Base-by-base conservation (phyloP, 768 basidiomycete species). In the Suillus subluteus region DNA sequence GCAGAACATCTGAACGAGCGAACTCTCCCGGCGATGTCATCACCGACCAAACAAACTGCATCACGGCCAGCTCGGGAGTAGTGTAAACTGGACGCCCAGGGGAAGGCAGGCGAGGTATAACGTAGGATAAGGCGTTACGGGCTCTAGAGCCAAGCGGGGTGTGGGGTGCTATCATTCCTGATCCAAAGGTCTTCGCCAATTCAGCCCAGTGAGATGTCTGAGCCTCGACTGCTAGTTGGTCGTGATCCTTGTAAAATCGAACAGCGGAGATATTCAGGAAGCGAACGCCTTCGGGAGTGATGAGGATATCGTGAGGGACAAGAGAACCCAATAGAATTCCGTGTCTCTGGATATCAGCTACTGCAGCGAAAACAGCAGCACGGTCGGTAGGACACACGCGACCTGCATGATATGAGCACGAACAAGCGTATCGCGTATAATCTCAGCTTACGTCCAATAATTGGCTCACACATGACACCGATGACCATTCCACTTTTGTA, bases 281-380 rank as follows among this genome's bases (percentile, higher is more conserved):
- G 41, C 73, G 73, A 21, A 76, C 74, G 13, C 77, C 76, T 32
- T 50, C 59, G 15, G 67, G 58, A n/a, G 77, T 78, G 50, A 79
- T 75, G 62, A 69, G 72, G 37, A 79, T 76, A 16, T 74, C 71
- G 21, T 46, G n/a, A 30, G 52, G 63, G 52, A 66, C 23, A 30
- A 77, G 67, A 8, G 6, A 18, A 52, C 58, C 35, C 23, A 78
- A 62, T 32, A 66, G 41, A 35, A 78, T 40, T 38, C 77, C 77
- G 21, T 76, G 76, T 43, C 54, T 72, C 63, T 74, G 77, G n/a
- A 78, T 72, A 30, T 78, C 74, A 4, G 74, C 71, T 21, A 78
- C n/a, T 9, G 77, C 77, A 37, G 74, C 72, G 26, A 67, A 75
- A 54, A 78, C 74, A 30, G 69, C 74, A 26, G 66, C 56, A 37